Base-by-base conservation (phyloP, 257 asterid species). In the Vinca minor region DNA sequence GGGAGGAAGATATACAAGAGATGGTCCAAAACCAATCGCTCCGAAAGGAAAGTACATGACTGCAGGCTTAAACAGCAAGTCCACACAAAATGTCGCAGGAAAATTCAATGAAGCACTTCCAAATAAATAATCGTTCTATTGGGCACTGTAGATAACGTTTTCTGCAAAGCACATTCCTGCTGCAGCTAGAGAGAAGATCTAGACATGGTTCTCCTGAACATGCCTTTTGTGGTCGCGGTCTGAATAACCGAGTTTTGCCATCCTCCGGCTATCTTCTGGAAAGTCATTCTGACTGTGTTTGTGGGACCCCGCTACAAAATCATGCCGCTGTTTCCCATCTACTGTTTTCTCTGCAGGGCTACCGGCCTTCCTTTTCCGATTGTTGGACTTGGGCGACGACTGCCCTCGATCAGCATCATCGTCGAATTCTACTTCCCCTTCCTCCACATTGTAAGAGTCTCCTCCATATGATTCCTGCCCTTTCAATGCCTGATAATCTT, bases 161-260 rank as follows among this genome's bases (percentile, higher is more conserved):
- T 56, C 4, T 15, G 1, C 1, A 18, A 31, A 28, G 60, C 23
- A 15, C 17, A 35, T 28, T 4, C 1, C 38, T 5, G 38, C 21
- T 13, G 23, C 18, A 1, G n/a, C n/a, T n/a, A n/a, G n/a, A 10
- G 61, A 32, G 42, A 31, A 14, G 7, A 31, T 64, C 77, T 75
- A 84, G 48, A 71, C 94, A 55, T 79, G 94, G 57, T 84, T 85
- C 78, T 88, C 88, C 69, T 82, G 94, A 68, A 76, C 52, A 38
- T 80, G 94, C 78, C 88, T 69, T 64, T 85, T 85, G 74, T 82
- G 85, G 76, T 84, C 96, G 73, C 92, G 79, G 65, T 88, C 96
- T 8, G 94, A 74, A 62, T 83, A 77, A n/a, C 82, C 85, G n/a
- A 77, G 75, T 80, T 83, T 80, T 58, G 82, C 89, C 31, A 71